Conservation (phyloP, 2,329 filamentous ascomycete species). For the Clarireedia monteithiana region DNA sequence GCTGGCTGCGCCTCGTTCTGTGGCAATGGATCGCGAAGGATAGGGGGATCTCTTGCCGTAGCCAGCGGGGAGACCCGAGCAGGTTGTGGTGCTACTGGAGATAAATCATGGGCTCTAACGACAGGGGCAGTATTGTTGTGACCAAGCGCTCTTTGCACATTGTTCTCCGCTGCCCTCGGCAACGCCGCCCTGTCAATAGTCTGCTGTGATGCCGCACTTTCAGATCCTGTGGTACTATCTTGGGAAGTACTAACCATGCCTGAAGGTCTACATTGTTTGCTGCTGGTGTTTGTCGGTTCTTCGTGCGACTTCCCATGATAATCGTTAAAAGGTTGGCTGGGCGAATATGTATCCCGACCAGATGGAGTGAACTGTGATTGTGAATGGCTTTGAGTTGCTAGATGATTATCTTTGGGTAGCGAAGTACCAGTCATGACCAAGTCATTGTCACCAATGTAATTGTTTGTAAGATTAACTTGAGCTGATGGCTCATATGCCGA, state of each 20-base stretch:
- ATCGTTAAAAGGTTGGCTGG: constrained; percentile 2
- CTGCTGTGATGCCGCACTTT: constrained; percentile 19
- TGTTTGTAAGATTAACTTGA: constrained; percentile 16
- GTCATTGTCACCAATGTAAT: constrained; percentile 18
- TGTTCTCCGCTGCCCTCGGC: constrained; percentile 31
- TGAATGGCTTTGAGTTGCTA: constrained; percentile 18
- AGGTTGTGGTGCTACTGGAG: constrained; percentile 67
- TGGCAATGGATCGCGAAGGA: constrained; percentile 21
- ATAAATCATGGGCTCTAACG: constrained; percentile 65
- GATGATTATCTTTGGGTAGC: constrained; percentile 25
- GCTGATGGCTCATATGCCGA: constrained; percentile 17
- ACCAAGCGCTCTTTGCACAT: constrained; percentile 34
- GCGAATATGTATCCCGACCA: background rate
- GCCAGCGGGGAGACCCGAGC: constrained; percentile 57
- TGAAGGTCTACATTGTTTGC: background rate
- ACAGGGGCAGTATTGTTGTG: constrained; percentile 48
- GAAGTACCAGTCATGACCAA: constrained; percentile 23
- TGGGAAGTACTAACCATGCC: constrained; percentile 10
- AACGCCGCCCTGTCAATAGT: constrained; percentile 30
- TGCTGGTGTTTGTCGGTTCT: background rate
- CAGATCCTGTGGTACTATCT: constrained; percentile 1
- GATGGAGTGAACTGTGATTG: constrained; percentile 11
- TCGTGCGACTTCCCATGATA: background rate
- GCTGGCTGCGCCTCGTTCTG: constrained; percentile 34
- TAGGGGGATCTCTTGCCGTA: constrained; percentile 32